Base-by-base conservation (phyloP, 345 rosid genomes). In the Ceriops decandra region DNA sequence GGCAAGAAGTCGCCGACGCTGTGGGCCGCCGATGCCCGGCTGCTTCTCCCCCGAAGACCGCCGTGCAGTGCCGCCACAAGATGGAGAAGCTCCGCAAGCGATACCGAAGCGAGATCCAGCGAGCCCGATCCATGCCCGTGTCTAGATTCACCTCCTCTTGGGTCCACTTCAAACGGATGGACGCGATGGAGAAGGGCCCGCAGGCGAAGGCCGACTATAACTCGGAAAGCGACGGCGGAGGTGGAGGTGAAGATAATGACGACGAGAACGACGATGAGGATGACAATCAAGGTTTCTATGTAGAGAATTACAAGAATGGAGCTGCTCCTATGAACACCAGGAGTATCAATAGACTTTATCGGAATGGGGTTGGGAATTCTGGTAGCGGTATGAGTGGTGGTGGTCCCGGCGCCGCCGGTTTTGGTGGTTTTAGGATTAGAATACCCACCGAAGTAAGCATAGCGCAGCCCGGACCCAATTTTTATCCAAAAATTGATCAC, bases 11-110 rank as follows among this genome's bases (percentile, higher is more conserved):
- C 5, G 98, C 97, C 20, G 96, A 88, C 47, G 71, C 83, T 3
- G 92, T 93, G 6, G 76, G 80, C 2, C 73, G 42, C 15, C 78
- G 82, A 17, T 93, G 97, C 42, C 96, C 97, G 22, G 71, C 74
- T 6, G 92, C 84, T 13, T 71, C 84, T 10, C 91, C 84, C 30
- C 71, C 85, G 57, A 93, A 93, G 77, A 93, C 92, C 0, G 87
- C 95, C 42, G 91, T 93, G 54, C 98, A 93, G 85, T 93, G 98
- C 72, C 89, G 97, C 3, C 98, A 93, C 72, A 93, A 93, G 90
- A 93, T 93, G 98, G 98, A 93, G 90, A 93, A 93, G 80, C 92
- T 93, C 2, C 84, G 98, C 20, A 86, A 93, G 71, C 87, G 97
- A 53, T 91, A 93, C 61, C 85, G 97, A 0, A 84, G 93, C 1